These are phyloP conservation scores for Trichoderma virens DNA, from an alignment of 495 filamentous ascomycete species.

Conservation along the genomic window DNA sequence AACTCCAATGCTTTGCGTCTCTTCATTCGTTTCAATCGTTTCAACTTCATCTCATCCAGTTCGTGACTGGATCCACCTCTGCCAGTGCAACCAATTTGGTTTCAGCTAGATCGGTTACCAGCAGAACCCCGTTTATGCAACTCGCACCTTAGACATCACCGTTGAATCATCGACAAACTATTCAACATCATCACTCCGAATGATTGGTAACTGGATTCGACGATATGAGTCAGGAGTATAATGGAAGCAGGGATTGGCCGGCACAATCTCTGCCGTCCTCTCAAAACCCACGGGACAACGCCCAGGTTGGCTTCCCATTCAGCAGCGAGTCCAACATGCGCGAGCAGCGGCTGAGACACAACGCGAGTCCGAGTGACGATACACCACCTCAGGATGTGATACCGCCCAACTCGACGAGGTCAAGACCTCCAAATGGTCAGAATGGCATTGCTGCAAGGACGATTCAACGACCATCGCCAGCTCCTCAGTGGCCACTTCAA, in stretches of 20 bases:
- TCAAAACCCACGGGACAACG: not conserved
- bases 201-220: slow-evolving; percentile 14
- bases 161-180: not conserved
- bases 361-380: not conserved
- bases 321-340: not conserved
- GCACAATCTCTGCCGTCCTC: not conserved
- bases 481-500: slow-evolving; percentile 48
- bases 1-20: not conserved
- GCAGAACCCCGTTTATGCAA: not conserved
- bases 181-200: slow-evolving; percentile 11
- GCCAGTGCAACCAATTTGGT: slow-evolving; percentile 2
- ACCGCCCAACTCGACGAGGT: slow-evolving; percentile 2
- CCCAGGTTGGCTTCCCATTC: not conserved
- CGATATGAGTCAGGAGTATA: slow-evolving; percentile 37
- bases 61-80: not conserved
- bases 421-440: slow-evolving; percentile 14
- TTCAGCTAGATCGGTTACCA: not conserved
- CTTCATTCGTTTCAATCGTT: not conserved
- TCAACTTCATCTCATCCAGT: not conserved
- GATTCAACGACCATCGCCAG: slow-evolving; percentile 44
- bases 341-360: not conserved
- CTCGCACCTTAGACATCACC: not conserved
- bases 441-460: slow-evolving; percentile 38
- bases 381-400: not conserved
- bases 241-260: slow-evolving; percentile 28